These are phyloP conservation scores for Lactifluus subvellereus DNA, from an alignment of 768 basidiomycete genomes.

Conservation along the genomic window DNA sequence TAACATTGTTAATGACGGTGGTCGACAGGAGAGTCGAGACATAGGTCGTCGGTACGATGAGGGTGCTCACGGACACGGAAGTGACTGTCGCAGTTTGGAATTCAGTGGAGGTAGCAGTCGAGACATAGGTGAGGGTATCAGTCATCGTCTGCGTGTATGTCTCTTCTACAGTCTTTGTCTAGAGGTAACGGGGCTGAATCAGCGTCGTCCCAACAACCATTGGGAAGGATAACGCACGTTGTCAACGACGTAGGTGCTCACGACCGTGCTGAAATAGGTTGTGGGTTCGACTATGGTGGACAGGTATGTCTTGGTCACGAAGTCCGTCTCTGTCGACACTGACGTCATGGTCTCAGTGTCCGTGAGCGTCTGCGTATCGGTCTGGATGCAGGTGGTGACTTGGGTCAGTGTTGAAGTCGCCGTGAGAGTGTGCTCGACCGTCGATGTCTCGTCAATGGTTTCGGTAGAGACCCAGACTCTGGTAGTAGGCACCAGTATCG, in stretches of 20 bases:
- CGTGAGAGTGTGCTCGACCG: constrained; percentile 34
- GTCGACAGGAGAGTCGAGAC: constrained; percentile 51
- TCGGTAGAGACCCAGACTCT: constrained; percentile 52
- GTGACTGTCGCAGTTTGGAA: constrained; percentile 41
- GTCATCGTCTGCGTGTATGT: constrained; percentile 35
- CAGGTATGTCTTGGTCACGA: constrained; percentile 49
- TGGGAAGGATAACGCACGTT: constrained; percentile 39
- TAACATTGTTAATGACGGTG: constrained; percentile 49
- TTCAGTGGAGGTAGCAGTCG: constrained; percentile 46
- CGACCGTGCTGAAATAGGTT: constrained; percentile 49
- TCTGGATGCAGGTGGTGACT: constrained; percentile 48
- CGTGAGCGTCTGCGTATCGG: constrained; percentile 33
- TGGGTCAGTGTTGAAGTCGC: constrained; percentile 52
- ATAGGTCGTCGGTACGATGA: constrained; percentile 52
- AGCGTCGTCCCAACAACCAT: not conserved
- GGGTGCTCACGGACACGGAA: constrained; percentile 47
- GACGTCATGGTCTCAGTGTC: constrained; percentile 39
- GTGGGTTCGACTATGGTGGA: constrained; percentile 51
- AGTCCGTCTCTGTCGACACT: constrained; percentile 50
- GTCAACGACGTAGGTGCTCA: constrained; percentile 54
- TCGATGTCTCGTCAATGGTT: constrained; percentile 52
- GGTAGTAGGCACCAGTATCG: constrained; percentile 55
- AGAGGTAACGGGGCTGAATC: constrained; percentile 5
- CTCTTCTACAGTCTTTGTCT: constrained; percentile 54
- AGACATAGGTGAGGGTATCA: constrained; percentile 32